Base-by-base conservation (phyloP, 164 flowering plant species). In the Piper betle region DNA sequence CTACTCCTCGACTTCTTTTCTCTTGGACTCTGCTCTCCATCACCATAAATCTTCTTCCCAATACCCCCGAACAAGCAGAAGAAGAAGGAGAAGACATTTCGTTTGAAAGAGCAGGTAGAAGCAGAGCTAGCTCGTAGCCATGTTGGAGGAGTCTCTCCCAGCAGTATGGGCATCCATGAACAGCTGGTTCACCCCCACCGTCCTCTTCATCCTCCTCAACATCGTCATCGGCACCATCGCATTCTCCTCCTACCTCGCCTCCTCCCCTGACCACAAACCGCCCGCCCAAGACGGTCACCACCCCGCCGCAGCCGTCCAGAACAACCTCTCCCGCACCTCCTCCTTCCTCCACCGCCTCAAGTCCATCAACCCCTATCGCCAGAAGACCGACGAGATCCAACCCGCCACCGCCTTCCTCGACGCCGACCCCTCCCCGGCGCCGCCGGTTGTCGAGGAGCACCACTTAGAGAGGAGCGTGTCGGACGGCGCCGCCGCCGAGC, bases 141-240 rank as follows among this genome's bases (percentile, higher is more conserved):
- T 74, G 64, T 65, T 68, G 48, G 68, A 55, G 68, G 72, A 71
- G 60, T 48, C 65, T 4, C 11, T 73, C 13, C 62, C 71, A 33
- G 20, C 71, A 20, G 59, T 74, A 55, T 71, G 74, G 77, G 65
- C 72, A 20, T 65, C 72, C 4, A 58, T 75, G 78, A 48, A 62
- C 54, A 73, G 79, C 72, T 89, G 87, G 94, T 67, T 81, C 58
- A 87, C 88, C 0, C 88, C 94, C 0, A 61, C 84, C 7, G 69
- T 77, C 38, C 86, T 89, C 58, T 89, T 89, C 73, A 48, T 84
- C 66, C 52, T 85, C 64, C 57, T 87, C 61, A 87, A 85, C 72
- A 62, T 85, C 63, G 62, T 74, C 58, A 80, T 90, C 62, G 84
- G 73, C 48, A 75, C 88, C 60, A 79, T 90, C 38, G 68, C 68